Conservation (phyloP, 2,329 filamentous ascomycete genomes). For the Daldinia eschscholtzii region DNA sequence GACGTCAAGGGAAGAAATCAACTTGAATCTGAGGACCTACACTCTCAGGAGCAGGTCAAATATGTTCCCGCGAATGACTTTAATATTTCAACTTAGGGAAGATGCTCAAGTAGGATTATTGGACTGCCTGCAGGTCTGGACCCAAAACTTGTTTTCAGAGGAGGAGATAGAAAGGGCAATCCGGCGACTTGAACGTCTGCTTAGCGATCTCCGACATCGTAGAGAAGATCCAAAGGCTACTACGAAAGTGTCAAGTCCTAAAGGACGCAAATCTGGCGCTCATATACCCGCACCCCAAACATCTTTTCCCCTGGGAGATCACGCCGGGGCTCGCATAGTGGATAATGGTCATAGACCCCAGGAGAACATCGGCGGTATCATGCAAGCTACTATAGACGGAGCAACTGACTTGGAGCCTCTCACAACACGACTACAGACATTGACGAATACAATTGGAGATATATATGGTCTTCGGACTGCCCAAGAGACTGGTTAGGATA, state of each 20-base stretch:
- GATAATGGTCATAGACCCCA: not conserved
- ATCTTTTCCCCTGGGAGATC: too few species aligned
- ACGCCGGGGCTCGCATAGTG: not conserved
- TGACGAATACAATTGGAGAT: not conserved
- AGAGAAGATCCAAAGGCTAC: not conserved
- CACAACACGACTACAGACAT: not conserved
- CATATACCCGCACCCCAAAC: not conserved
- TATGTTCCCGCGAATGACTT: not conserved
- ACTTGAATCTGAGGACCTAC: not conserved
- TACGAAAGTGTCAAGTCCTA: not conserved
- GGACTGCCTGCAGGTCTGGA: not conserved
- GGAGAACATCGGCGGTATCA: not conserved
- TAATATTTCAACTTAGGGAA: not conserved
- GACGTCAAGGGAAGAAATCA: not conserved
- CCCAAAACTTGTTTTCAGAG: not conserved
- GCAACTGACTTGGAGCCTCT: not conserved
- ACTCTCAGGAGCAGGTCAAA: not conserved
- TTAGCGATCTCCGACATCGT: not conserved
- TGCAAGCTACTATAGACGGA: not conserved
- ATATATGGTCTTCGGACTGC: not conserved
- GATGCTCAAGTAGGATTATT: not conserved
- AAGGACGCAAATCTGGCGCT: not conserved
- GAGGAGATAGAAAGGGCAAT: not conserved
- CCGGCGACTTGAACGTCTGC: not conserved
- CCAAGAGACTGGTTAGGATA: not conserved